Evolutionary conservation across 2,329 filamentous ascomycete genomes (phyloP).

Genomic region (Alternaria angustiovoidea): DNA sequence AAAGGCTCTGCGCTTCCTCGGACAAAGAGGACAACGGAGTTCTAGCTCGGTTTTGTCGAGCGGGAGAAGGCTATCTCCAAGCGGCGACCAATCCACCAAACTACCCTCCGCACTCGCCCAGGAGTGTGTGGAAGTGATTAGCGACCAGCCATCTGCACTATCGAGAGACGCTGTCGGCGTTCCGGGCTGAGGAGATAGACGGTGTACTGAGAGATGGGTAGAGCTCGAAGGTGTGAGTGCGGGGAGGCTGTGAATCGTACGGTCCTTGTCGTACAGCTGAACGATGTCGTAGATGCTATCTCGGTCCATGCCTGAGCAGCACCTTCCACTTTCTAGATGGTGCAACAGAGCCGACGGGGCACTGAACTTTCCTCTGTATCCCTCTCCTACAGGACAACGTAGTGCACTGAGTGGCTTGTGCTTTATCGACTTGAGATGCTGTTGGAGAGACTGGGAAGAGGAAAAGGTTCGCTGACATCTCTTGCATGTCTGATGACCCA

Average conservation of each 20-base stretch:
- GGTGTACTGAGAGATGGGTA: neutral
- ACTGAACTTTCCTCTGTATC: constrained; percentile 12
- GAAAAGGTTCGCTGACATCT: constrained; percentile 13
- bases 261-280: constrained; percentile 12
- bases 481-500: constrained; percentile 4
- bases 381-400: constrained; percentile 13
- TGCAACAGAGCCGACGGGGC: constrained; percentile 15
- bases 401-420: constrained; percentile 17
- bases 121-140: constrained; percentile 9
- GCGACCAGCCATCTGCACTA: constrained; percentile 5
- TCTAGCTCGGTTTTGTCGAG: neutral
- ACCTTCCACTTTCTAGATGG: constrained; percentile 19
- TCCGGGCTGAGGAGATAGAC: neutral
- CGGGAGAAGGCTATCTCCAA: constrained; percentile 7
- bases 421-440: constrained; percentile 16
- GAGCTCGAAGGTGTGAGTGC: constrained; percentile 3
- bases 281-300: constrained; percentile 14
- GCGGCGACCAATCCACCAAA: constrained; percentile 2
- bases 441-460: constrained; percentile 7
- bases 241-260: constrained; percentile 6
- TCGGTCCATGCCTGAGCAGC: constrained; percentile 14
- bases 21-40: constrained; percentile 1
- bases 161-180: constrained; percentile 1
- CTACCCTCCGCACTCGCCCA: neutral
- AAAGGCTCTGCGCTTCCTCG: neutral